A percentile compares a stretch with the other conserved stretches of the same genome.
Evolutionary conservation across 116 monocot genomes (phyloP).

Genomic region (Posidonia oceanica): DNA sequence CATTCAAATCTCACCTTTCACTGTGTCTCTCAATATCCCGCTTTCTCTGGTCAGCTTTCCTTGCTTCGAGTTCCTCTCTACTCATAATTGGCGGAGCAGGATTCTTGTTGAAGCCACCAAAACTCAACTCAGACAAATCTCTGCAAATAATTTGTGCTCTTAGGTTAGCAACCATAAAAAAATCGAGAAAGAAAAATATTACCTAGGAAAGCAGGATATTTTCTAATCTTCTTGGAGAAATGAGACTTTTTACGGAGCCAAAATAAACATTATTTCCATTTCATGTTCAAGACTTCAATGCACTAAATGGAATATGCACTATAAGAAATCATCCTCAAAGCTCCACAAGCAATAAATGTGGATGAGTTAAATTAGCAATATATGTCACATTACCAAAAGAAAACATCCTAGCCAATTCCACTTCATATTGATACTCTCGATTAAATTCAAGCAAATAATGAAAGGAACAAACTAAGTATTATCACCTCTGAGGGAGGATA

Average conservation of each 20-base stretch:
- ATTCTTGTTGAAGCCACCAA: slow-evolving; percentile 43
- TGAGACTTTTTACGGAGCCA: too few relatives aligned
- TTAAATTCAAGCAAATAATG: neutral
- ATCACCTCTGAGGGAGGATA: slow-evolving; percentile 52
- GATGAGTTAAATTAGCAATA: neutral
- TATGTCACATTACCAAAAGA: neutral
- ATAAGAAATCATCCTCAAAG: too few relatives aligned
- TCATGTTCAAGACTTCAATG: too few relatives aligned
- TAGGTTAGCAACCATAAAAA: neutral
- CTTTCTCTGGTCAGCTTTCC: slow-evolving; percentile 51
- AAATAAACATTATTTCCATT: too few relatives aligned
- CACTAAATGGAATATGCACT: too few relatives aligned
- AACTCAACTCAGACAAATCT: slow-evolving; percentile 63
- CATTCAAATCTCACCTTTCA: slow-evolving; percentile 40
- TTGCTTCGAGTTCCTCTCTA: slow-evolving; percentile 58
- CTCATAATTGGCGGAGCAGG: slow-evolving; percentile 44
- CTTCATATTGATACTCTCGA: too few relatives aligned
- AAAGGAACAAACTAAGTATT: neutral
- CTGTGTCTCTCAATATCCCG: slow-evolving; percentile 42
- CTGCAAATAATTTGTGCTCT: slow-evolving; percentile 16
- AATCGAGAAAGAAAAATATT: neutral
- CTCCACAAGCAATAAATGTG: neutral
- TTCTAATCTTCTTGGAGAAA: too few relatives aligned
- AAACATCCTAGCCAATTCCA: neutral
- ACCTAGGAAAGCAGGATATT: too few relatives aligned